Base-by-base conservation (phyloP, 805 yeast species). In the Metschnikowia kofuensis region DNA sequence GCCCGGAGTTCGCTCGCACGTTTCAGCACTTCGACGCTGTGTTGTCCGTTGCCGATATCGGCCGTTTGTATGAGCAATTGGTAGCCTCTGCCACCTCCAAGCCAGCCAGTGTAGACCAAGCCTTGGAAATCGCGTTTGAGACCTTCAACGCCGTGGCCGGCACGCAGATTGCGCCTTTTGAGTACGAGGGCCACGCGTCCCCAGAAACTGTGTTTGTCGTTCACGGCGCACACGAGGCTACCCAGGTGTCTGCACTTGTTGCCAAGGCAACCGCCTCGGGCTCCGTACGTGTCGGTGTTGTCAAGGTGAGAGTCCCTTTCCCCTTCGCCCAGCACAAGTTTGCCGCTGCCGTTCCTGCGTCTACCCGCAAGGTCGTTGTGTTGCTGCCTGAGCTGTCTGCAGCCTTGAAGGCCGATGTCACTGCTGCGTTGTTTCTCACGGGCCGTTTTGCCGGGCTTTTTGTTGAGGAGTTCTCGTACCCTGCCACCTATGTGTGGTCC, bases 201-300 rank as follows among this genome's bases (percentile, higher is more conserved):
- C 84, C 96, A 8, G 80, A 79, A 40, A 80, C 85, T 26, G 87
- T 91, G n/a, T 84, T 87, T 64, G 92, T 90, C 32, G 75, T 84
- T n/a, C 83, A 86, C 55, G 96, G 96, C 27, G 75, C 94, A 37
- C 67, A 77, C 38, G 90, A 86, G 63, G 70, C 85, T 14, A 72
- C 81, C 47, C 68, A 80, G 48, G 75, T 87, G 37, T 58, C 78
- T 42, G 66, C 70, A 28, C 73, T 77, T 29, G 70, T 84, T 41
- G 55, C 63, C 32, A 61, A 63, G 16, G 64, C 66, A 16, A 49
- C 63, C 4, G 64, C 66, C 44, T 53, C 63, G 14, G 35, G 35
- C 14, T 66, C 72, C n/a, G 45, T 53, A n/a, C 47, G 45, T 8
- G 77, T 81, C 44, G 96, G 90, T 54, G 79, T 85, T 43, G 66